phyloP scores from a whole-genome alignment of 78 protist species.

The Dictyostelium intermedium region DNA sequence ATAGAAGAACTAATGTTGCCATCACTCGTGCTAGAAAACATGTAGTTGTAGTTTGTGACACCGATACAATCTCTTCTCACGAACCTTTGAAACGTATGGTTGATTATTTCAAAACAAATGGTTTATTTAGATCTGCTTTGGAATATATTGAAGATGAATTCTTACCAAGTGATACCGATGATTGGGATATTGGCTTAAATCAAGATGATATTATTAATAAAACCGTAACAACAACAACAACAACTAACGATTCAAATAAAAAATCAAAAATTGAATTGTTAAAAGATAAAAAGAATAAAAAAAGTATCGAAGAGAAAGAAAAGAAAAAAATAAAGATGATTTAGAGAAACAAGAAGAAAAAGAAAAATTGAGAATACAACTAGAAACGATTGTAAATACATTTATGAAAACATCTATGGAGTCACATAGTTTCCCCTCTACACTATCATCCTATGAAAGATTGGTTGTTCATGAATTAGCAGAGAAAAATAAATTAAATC shows the following conservation, averaged over 20 bases:
- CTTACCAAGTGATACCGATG: conserved; percentile 30
- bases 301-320: background rate
- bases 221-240: background rate
- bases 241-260: background rate
- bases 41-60: conserved; percentile 62
- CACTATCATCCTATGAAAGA: conserved; percentile 30
- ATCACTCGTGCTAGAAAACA: conserved; percentile 92
- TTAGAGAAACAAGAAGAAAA: conserved; percentile 15
- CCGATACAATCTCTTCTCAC: conserved; percentile 47
- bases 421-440: conserved; percentile 36
- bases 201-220: background rate
- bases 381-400: conserved; percentile 20
- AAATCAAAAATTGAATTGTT: conserved; percentile 32
- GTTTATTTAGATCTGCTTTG: conserved; percentile 45
- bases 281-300: conserved; percentile 43
- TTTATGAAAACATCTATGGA: conserved; percentile 26
- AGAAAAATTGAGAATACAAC: background rate
- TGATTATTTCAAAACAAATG: conserved; percentile 42
- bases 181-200: background rate
- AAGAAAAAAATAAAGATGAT: background rate
- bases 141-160: conserved; percentile 32
- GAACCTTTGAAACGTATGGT: conserved; percentile 77
- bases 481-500: conserved; percentile 38
- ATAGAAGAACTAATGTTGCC: conserved; percentile 89
- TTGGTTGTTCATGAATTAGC: conserved; percentile 63